phyloP scores from a whole-genome alignment of 495 filamentous ascomycete genomes.

The Annulohypoxylon nitens region DNA sequence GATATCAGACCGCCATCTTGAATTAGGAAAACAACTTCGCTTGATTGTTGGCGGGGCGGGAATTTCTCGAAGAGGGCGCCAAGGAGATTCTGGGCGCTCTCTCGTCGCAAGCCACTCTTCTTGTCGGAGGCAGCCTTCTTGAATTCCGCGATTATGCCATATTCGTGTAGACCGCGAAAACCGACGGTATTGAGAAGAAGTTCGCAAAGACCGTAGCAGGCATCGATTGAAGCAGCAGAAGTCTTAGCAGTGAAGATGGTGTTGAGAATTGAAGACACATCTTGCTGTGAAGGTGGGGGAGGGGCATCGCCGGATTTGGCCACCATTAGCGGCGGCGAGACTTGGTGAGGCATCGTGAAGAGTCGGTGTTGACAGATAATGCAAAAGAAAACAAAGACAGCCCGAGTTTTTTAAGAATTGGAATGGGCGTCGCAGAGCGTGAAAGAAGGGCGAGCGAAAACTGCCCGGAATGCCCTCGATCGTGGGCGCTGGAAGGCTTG shows the following conservation, averaged over 20 bases:
- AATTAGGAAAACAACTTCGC: conserved; percentile 83
- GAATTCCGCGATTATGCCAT: conserved; percentile 78
- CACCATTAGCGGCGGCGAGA: conserved; percentile 58
- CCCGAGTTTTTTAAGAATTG: conserved; percentile 15
- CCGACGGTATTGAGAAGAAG: conserved; percentile 83
- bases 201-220: conserved; percentile 84
- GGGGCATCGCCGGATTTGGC: conserved; percentile 53
- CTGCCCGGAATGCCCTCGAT: conserved; percentile 39
- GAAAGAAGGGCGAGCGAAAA: conserved; percentile 27
- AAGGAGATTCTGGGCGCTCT: conserved; percentile 94
- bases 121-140: conserved; percentile 93
- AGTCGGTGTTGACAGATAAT: conserved; percentile 23
- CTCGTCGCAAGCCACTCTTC: conserved; percentile 87
- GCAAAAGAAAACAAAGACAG: conserved; percentile 22
- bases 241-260: conserved; percentile 83
- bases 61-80: conserved; percentile 94
- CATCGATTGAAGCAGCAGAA: conserved; percentile 88
- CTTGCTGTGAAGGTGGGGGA: conserved; percentile 75
- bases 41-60: conserved; percentile 79
- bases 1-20: conserved; percentile 81
- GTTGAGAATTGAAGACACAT: conserved; percentile 78
- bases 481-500: conserved; percentile 35
- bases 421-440: conserved; percentile 12
- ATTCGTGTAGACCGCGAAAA: conserved; percentile 76
- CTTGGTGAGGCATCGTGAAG: conserved; percentile 53